Evolutionary conservation across 495 filamentous ascomycete species (phyloP).

Genomic region (Penicillium tannophilum): DNA sequence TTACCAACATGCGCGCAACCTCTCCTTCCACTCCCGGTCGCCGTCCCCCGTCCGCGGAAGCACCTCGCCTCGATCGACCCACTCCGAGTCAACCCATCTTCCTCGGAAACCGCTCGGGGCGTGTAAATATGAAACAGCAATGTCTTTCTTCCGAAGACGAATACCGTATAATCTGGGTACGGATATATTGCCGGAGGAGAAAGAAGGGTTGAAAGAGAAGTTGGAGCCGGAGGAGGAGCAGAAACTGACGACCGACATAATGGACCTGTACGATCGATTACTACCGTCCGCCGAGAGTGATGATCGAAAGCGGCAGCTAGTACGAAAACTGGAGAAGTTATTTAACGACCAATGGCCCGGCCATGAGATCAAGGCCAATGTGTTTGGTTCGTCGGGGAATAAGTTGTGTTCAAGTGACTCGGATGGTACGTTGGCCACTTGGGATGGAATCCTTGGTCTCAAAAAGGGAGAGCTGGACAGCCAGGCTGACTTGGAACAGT

Average conservation of each 20-base stretch:
- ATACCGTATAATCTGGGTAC: conserved; percentile 91
- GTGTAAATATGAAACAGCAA: conserved; percentile 83
- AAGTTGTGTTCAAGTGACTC: conserved; percentile 94
- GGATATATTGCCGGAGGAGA: conserved; percentile 70
- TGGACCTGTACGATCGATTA: conserved; percentile 80
- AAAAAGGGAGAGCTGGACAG: neutral
- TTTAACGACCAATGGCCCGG: conserved; percentile 92
- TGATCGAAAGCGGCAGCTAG: conserved; percentile 68
- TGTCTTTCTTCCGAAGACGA: conserved; percentile 71
- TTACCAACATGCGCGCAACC: conserved; percentile 81
- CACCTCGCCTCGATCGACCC: conserved; percentile 86
- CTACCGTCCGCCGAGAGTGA: conserved; percentile 81
- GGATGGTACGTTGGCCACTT: conserved; percentile 66
- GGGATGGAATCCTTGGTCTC: neutral
- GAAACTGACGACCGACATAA: conserved; percentile 78
- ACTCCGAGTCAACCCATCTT: conserved; percentile 80
- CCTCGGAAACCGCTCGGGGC: conserved; percentile 59
- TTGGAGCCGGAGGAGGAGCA: conserved; percentile 75
- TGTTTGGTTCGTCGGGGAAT: conserved; percentile 97
- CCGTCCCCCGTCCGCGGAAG: conserved; percentile 79
- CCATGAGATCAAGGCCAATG: conserved; percentile 82
- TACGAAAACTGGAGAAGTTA: conserved; percentile 81
- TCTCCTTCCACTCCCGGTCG: conserved; percentile 81
- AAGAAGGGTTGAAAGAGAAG: conserved; percentile 63
- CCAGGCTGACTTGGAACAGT: conserved; percentile 56